Conservation (phyloP, 306 rosid species). For the Inga oerstediana region DNA sequence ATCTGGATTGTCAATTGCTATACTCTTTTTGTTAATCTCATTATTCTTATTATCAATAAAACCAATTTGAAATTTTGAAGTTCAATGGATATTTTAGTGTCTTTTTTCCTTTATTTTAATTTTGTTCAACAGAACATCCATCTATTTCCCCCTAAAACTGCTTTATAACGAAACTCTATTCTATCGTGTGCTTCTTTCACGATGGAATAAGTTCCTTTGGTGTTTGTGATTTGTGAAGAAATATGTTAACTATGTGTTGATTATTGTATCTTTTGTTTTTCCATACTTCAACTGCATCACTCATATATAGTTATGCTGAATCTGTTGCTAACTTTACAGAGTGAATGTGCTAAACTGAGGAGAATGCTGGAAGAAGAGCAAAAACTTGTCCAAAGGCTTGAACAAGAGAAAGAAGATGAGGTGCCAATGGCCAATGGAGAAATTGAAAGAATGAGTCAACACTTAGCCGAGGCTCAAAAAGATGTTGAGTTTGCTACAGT, state of each 20-base stretch:
- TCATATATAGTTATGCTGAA: not conserved
- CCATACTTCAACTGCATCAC: not conserved
- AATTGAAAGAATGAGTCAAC: not conserved
- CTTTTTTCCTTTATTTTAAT: too few relatives aligned
- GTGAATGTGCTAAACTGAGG: not conserved
- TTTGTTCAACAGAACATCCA: not conserved
- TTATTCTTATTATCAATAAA: too few relatives aligned
- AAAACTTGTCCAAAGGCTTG: not conserved
- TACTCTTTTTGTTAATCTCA: too few relatives aligned
- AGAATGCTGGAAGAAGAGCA: not conserved
- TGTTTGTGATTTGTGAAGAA: not conserved
- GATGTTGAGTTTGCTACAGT: not conserved
- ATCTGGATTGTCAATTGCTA: too few relatives aligned
- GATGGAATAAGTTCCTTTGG: not conserved
- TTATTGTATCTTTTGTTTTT: not conserved
- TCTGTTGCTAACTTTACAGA: not conserved
- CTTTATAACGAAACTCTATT: not conserved
- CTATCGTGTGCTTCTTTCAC: not conserved
- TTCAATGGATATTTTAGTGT: too few relatives aligned
- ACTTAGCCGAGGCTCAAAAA: not conserved
- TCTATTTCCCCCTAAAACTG: not conserved
- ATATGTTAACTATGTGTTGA: not conserved
- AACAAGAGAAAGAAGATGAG: not conserved
- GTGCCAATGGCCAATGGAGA: too few relatives aligned
- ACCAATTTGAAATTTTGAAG: too few relatives aligned